These are phyloP conservation scores for Trypanosoma conorhini DNA, from an alignment of 208 protist species.

Conservation along the genomic window DNA sequence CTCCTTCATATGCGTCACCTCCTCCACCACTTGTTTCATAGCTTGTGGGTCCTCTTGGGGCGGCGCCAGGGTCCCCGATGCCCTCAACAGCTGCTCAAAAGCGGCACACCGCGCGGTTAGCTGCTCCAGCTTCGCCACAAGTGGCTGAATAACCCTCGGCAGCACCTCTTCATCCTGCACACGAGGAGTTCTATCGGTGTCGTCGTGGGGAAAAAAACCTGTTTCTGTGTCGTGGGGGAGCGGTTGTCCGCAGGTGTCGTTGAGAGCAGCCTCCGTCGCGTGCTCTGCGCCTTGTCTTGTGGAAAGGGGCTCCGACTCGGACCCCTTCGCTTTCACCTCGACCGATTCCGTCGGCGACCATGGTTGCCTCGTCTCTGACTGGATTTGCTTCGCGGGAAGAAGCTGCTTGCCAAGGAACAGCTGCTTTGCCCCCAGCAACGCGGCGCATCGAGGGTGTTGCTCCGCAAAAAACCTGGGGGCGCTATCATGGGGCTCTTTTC, in stretches of 20 bases:
- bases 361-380: neutral
- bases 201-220: neutral
- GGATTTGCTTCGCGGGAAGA: neutral
- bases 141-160: constrained; percentile 9
- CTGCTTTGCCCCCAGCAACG: constrained; percentile 35
- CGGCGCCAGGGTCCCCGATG: neutral
- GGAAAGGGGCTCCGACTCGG: neutral
- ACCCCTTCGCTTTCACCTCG: neutral
- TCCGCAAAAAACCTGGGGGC: constrained; percentile 1
- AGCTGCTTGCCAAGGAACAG: constrained; percentile 22
- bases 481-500: neutral
- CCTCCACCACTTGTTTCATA: constrained; percentile 7
- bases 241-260: neutral
- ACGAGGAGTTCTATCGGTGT: neutral
- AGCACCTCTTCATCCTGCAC: neutral
- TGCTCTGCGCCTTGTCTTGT: neutral
- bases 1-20: constrained; percentile 9
- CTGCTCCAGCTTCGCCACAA: constrained; percentile 9
- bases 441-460: constrained; percentile 28
- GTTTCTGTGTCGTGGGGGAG: neutral
- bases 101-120: constrained; percentile 4
- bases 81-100: neutral
- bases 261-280: neutral
- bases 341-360: neutral
- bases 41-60: neutral